A percentile compares a stretch with the other conserved stretches of the same genome.
Conservation (phyloP, 805 yeast genomes). For the Ogataea angusta region DNA sequence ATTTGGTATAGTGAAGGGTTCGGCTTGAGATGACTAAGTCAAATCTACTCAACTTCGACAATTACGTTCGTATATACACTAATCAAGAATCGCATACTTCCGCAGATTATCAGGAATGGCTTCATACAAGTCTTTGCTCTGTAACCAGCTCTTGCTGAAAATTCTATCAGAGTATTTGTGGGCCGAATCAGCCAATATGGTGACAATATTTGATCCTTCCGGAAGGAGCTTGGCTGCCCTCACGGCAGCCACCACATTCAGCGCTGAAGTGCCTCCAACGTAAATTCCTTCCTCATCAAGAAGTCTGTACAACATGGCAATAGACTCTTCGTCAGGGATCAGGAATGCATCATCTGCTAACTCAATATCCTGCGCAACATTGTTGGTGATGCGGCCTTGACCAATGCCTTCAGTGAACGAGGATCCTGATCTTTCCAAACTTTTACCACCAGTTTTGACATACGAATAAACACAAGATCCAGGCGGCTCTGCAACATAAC, state of each 20-base stretch:
- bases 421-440: slow-evolving; percentile 69
- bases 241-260: slow-evolving; percentile 87
- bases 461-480: slow-evolving; percentile 83
- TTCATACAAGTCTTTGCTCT: slow-evolving; percentile 60
- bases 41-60: neutral
- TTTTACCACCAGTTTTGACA: slow-evolving; percentile 65
- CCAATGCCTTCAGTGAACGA: slow-evolving; percentile 97
- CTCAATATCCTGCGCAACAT: slow-evolving; percentile 68
- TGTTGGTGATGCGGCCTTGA: slow-evolving; percentile 88
- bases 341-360: slow-evolving; percentile 76
- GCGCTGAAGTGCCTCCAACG: slow-evolving; percentile 86
- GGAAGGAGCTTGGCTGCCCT: slow-evolving; percentile 74
- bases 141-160: slow-evolving; percentile 75
- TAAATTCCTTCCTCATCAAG: slow-evolving; percentile 88
- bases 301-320: slow-evolving; percentile 77
- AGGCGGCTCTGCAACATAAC: slow-evolving; percentile 88
- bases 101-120: slow-evolving; percentile 67
- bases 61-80: slow-evolving; percentile 2
- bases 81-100: slow-evolving; percentile 58
- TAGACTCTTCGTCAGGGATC: slow-evolving; percentile 76
- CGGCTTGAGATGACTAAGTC: slow-evolving; percentile 39
- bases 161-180: slow-evolving; percentile 83
- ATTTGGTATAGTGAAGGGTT: slow-evolving; percentile 82
- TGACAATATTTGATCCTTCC: slow-evolving; percentile 76
- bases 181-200: slow-evolving; percentile 87